These are phyloP conservation scores for Xylariaceae sp. DNA, from an alignment of 2,329 filamentous ascomycete genomes.

Conservation along the genomic window DNA sequence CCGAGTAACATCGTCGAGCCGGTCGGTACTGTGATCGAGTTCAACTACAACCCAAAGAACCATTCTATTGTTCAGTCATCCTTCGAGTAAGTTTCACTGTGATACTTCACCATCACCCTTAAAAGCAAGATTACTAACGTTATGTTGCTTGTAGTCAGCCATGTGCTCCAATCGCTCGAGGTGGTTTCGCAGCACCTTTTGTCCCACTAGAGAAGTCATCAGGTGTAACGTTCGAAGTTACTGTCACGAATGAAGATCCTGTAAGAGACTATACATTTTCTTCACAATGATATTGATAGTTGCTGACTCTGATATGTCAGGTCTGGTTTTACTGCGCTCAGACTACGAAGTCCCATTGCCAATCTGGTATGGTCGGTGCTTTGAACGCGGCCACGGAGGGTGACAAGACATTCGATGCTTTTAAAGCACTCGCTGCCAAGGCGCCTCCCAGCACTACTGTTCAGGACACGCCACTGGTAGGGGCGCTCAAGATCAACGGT, in stretches of 20 bases:
- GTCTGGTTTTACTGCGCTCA: constrained; percentile 41
- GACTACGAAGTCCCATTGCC: constrained; percentile 33
- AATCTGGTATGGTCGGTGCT: constrained; percentile 46
- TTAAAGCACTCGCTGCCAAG: constrained; percentile 32
- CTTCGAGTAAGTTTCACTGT: constrained; percentile 25
- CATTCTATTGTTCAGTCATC: constrained; percentile 40
- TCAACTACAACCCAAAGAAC: constrained; percentile 37
- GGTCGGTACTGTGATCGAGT: constrained; percentile 33
- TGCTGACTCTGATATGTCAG: too few relatives aligned
- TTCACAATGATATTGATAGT: too few relatives aligned
- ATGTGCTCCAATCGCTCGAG: constrained; percentile 35
- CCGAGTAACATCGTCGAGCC: constrained; percentile 36
- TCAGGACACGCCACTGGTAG: constrained; percentile 32
- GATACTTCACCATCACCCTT: too few relatives aligned
- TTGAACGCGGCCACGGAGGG: constrained; percentile 41
- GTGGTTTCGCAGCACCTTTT: constrained; percentile 40
- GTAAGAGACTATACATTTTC: too few relatives aligned
- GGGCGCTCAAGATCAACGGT: constrained; percentile 35
- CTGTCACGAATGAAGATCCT: constrained; percentile 32
- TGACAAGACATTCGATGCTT: constrained; percentile 38
- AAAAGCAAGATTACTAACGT: too few relatives aligned
- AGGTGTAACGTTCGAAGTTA: constrained; percentile 33
- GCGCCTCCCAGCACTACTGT: constrained; percentile 35
- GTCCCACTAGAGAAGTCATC: constrained; percentile 34
- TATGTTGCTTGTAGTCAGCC: constrained; percentile 23